Base-by-base conservation (phyloP, 2,329 filamentous ascomycete species). In the Cladosporium sp. region DNA sequence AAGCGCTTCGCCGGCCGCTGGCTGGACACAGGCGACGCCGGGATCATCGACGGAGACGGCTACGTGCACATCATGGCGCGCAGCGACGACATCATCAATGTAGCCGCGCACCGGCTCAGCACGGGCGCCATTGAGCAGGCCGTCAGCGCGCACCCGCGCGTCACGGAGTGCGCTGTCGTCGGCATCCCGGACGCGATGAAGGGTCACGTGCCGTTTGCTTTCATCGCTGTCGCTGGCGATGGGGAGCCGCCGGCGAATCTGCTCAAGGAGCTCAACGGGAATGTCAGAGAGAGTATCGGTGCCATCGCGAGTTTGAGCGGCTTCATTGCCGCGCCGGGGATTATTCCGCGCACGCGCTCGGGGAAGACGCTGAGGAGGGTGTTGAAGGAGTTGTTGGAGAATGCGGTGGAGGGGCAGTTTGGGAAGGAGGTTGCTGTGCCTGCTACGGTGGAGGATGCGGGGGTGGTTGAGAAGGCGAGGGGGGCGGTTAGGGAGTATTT, bases 121-220 rank as follows among this genome's bases (percentile, higher is more conserved):
- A 96, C 90, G 9, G 89, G 89, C 43, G 80, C 86, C 29, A 93
- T 96, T 66, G 91, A 96, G 70, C 89, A 96, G 74, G 91, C 88
- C 47, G 87, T 96, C 54, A 85, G 89, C 11, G 84, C 84, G 1
- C 89, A 96, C 64, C 83, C 87, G 0, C 73, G 76, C 3, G 83
- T 96, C 47, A 86, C 86, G 24, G 91, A 96, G 74, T 87, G 86
- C 48, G 90, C 88, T 59, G 88, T 96, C 1, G 84, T 97, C 22
- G 86, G 87, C 37, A 85, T 96, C 51, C 90, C 91, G 0, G 91
- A 96, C 63, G 69, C 82, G 0, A 75, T 96, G 38, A 97, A 97
- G 67, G 92, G 91, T 15, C 89, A 95, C 61, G 79, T 96, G 5
- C 91, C 92, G 0, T 95, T 97, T 63, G 91, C 90, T 8, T 96